phyloP scores from a whole-genome alignment of 768 basidiomycete species.

The Antrodiella citrinella region DNA sequence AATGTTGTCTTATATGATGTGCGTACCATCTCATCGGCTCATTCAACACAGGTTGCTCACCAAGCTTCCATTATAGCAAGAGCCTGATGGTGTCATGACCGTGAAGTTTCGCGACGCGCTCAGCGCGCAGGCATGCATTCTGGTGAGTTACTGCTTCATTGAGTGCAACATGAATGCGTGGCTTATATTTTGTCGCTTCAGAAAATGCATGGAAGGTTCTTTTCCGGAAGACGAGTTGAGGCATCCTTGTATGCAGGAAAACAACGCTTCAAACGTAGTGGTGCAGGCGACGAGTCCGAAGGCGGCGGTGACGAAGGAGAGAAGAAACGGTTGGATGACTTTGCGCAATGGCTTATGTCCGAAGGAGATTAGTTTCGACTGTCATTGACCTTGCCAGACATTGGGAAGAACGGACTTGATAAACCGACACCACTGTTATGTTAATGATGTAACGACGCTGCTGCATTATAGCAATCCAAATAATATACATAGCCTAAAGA shows the following conservation, averaged over 20 bases:
- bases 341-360: constrained; percentile 79
- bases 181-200: no score
- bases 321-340: constrained; percentile 79
- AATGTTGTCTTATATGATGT: constrained; percentile 95
- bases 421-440: no score
- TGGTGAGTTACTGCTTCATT: no score
- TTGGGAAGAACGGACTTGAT: no score
- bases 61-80: constrained; percentile 48
- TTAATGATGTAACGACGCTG: neutral
- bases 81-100: constrained; percentile 90
- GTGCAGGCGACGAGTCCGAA: constrained; percentile 52
- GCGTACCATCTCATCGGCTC: constrained; percentile 28
- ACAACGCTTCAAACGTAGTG: constrained; percentile 74
- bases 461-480: neutral
- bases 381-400: no score
- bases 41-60: no score
- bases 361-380: constrained; percentile 52
- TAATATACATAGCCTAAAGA: constrained; percentile 4
- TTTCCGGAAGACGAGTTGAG: constrained; percentile 75
- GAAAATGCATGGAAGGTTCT: constrained; percentile 95
- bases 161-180: no score
- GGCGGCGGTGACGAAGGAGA: constrained; percentile 68
- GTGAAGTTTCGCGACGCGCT: constrained; percentile 91
- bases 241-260: constrained; percentile 78
- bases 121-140: constrained; percentile 88